phyloP scores from a whole-genome alignment of 129 eudicot genomes.

The Logfia minima region DNA sequence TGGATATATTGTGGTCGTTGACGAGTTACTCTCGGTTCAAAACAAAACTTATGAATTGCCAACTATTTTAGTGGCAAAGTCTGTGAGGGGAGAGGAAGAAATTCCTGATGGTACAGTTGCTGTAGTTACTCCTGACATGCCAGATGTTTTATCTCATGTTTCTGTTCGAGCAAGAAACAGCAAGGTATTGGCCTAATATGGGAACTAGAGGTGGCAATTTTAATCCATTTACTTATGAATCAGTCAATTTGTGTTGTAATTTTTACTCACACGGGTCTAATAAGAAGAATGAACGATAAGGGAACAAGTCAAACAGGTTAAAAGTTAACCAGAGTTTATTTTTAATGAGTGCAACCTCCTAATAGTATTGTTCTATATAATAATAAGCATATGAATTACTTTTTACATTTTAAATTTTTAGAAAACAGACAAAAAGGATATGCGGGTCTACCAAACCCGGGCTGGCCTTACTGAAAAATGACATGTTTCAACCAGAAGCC shows the following conservation, averaged over 20 bases:
- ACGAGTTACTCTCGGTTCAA: conserved; percentile 46
- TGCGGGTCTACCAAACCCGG: background rate
- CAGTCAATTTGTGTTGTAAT: background rate
- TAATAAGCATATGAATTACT: background rate
- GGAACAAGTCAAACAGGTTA: background rate
- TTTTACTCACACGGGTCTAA: background rate
- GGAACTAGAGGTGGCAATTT: background rate
- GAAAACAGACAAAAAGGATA: background rate
- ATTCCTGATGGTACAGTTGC: conserved; percentile 64
- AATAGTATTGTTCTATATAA: background rate
- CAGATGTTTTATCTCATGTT: conserved; percentile 61
- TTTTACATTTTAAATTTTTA: background rate
- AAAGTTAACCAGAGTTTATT: background rate
- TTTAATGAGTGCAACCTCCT: background rate
- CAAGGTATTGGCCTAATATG: conserved; percentile 36
- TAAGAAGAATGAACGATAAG: background rate
- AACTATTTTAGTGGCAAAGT: conserved; percentile 48
- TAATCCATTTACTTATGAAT: background rate
- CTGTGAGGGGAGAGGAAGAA: conserved; percentile 58
- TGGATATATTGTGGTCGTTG: conserved; percentile 46
- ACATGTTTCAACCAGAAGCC: background rate
- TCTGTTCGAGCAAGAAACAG: conserved; percentile 64
- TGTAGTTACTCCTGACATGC: conserved; percentile 56
- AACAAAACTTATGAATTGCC: conserved; percentile 40
- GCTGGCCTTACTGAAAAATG: background rate